Evolutionary conservation across 306 rosid species (phyloP), one percentile per base, ranked within the genome.

Genomic region (Medicago ruthenica): DNA sequence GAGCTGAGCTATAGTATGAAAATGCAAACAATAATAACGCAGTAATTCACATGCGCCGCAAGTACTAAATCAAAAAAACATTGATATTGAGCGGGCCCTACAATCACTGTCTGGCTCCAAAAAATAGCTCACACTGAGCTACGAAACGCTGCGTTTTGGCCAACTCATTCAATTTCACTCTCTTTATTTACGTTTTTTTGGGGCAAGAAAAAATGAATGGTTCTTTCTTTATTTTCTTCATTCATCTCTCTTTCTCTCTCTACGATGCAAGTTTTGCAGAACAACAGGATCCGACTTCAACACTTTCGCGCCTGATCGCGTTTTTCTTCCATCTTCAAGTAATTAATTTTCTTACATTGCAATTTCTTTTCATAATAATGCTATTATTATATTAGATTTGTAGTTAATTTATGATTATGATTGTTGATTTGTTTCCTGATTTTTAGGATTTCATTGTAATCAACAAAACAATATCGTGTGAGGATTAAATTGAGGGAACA

Each of bases 211-310:
- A 55, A 27, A 21, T 21, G 8, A 54, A 53, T 13, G 80, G 81
- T 70, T 68, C 53, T 41, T 44, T 41, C 51, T 37, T 39, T 65
- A n/a, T 50, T 1, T 39, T 65, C 70, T 61, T 81, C 80, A 61
- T 73, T 81, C 15, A 17, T 57, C 37, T 44, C 14, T 12, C 21
- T 61, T 45, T 79, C 41, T 9, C 22, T 50, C 44, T 27, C 48
- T 53, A 73, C 84, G 20, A 85, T 81, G 96, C 89, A 86, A 87
- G 84, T 81, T 85, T 39, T 53, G 80, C 87, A 59, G 81, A 50
- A 60, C 85, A 48, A 86, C 75, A 88, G 90, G 86, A 88, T 91
- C 94, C 92, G 77, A 31, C 54, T 67, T 73, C 77, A 37, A 39
- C 50, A 27, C 34, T 75, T 55, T 81, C 79, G 79, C 84, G 85